These are phyloP conservation scores for Gracilaria domingensis DNA, from an alignment of 23 red algal genomes.

Conservation along the genomic window DNA sequence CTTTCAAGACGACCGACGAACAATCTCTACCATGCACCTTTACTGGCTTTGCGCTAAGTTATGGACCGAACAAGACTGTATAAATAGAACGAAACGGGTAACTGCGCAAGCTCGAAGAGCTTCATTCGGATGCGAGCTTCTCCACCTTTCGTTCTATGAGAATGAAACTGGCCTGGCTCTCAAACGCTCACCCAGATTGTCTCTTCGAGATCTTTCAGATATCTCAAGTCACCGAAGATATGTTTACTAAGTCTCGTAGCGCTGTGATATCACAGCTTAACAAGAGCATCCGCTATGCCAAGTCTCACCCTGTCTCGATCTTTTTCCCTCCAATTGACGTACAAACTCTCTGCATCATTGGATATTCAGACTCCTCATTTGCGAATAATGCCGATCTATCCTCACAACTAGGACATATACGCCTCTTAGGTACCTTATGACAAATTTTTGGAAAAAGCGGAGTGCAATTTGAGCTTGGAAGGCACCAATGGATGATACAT, in stretches of 20 bases:
- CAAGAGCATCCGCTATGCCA: background rate
- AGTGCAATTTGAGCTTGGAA: no score
- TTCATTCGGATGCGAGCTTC: background rate
- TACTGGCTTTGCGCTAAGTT: background rate
- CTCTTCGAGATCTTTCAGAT: background rate
- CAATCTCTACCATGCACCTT: conserved; percentile 3
- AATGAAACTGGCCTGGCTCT: conserved; percentile 11
- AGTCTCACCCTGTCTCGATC: background rate
- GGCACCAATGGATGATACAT: no score
- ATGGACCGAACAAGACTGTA: background rate
- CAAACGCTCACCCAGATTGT: background rate
- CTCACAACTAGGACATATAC: conserved; percentile 1
- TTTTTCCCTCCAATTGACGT: background rate
- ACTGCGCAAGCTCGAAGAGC: background rate
- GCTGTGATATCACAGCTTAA: background rate
- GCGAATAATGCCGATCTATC: background rate
- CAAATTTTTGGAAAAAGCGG: no score
- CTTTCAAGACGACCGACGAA: conserved; percentile 21
- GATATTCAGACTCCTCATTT: conserved; percentile 16
- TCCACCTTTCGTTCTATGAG: background rate
- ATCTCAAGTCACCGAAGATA: background rate
- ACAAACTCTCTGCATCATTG: background rate
- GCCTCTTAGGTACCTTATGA: background rate
- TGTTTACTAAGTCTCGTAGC: background rate
- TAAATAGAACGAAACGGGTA: background rate